Evolutionary conservation across 768 basidiomycete species (phyloP).

Genomic region (Pleurotus tuber-regium): DNA sequence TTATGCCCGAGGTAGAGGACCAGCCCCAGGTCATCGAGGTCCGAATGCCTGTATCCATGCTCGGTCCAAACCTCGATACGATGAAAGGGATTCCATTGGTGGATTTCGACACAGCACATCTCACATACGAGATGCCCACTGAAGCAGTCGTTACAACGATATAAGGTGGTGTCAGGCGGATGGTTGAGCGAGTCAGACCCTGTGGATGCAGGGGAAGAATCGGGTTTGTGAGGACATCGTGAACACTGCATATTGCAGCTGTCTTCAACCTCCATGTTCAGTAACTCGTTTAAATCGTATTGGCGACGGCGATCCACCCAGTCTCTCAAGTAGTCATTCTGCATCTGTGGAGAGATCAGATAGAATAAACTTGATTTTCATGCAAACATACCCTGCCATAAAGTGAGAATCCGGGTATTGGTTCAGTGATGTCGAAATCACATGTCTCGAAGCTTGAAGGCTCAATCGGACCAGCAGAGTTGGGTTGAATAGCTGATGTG

Average conservation of each 20-base stretch:
- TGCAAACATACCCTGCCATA: too few relatives aligned
- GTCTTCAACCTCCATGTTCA: too few relatives aligned
- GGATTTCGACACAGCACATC: not conserved
- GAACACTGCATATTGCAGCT: too few relatives aligned
- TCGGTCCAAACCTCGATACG: conserved; percentile 1
- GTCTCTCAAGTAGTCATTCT: not conserved
- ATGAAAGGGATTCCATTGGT: not conserved
- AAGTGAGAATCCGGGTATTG: too few relatives aligned
- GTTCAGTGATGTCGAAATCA: too few relatives aligned
- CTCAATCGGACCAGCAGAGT: too few relatives aligned
- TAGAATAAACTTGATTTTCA: too few relatives aligned
- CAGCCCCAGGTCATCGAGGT: conserved; percentile 18
- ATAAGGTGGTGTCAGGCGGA: not conserved
- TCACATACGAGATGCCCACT: not conserved
- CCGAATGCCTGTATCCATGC: not conserved
- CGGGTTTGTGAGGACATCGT: too few relatives aligned
- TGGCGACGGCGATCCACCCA: not conserved
- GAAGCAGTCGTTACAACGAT: not conserved
- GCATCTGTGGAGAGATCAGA: too few relatives aligned
- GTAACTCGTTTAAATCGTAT: not conserved
- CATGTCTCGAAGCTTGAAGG: too few relatives aligned
- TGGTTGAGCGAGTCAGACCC: not conserved
- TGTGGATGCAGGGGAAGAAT: not conserved
- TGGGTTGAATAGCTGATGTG: too few relatives aligned
- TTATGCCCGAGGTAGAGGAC: conserved; percentile 12